A percentile compares a stretch with the other conserved stretches of the same genome.
Conservation (phyloP, 495 filamentous ascomycete genomes). For the Emericellopsis terricola region DNA sequence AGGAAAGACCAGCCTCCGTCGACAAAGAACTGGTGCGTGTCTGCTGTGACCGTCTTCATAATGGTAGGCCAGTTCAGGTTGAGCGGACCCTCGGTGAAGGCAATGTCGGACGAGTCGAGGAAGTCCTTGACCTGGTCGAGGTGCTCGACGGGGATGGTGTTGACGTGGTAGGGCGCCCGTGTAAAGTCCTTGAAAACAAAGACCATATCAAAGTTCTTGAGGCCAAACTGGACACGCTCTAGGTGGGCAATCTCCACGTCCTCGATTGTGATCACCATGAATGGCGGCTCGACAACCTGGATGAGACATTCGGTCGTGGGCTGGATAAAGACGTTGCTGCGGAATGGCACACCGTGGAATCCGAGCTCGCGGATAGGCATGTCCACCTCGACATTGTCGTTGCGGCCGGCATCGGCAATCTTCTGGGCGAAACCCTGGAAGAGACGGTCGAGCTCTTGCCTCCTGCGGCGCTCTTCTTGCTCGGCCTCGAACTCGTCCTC, state of each 20-base stretch:
- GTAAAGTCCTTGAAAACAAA: slow-evolving; percentile 96
- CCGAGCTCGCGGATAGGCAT: slow-evolving; percentile 93
- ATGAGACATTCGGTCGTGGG: slow-evolving; percentile 98
- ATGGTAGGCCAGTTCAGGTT: slow-evolving; percentile 98
- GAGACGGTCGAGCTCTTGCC: slow-evolving; percentile 80
- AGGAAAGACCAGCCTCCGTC: slow-evolving; percentile 96
- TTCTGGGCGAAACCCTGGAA: slow-evolving; percentile 98
- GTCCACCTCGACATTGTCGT: slow-evolving; percentile 71
- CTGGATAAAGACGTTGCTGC: slow-evolving; percentile 85
- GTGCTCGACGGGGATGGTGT: slow-evolving; percentile 92
- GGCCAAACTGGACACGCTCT: slow-evolving; percentile 91
- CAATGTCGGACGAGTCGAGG: slow-evolving; percentile 87
- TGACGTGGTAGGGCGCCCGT: slow-evolving; percentile 75
- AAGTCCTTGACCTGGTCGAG: slow-evolving; percentile 95
- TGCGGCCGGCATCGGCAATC: slow-evolving; percentile 80
- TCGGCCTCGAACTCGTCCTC: slow-evolving; percentile 98
- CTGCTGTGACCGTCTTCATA: slow-evolving; percentile 94
- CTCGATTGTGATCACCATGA: slow-evolving; percentile 82
- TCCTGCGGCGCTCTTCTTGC: slow-evolving; percentile 83
- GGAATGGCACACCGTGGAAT: slow-evolving; percentile 89
- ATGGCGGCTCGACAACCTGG: slow-evolving; percentile 90
- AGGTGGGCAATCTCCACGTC: slow-evolving; percentile 95
- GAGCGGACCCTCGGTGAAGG: slow-evolving; percentile 84
- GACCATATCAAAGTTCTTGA: slow-evolving; percentile 98
- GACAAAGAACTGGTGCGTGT: slow-evolving; percentile 85